A percentile compares a stretch with the other conserved stretches of the same genome.
Evolutionary conservation across 352 stramenopile genomes (phyloP).

Genomic region (Globisporangium emineosum): DNA sequence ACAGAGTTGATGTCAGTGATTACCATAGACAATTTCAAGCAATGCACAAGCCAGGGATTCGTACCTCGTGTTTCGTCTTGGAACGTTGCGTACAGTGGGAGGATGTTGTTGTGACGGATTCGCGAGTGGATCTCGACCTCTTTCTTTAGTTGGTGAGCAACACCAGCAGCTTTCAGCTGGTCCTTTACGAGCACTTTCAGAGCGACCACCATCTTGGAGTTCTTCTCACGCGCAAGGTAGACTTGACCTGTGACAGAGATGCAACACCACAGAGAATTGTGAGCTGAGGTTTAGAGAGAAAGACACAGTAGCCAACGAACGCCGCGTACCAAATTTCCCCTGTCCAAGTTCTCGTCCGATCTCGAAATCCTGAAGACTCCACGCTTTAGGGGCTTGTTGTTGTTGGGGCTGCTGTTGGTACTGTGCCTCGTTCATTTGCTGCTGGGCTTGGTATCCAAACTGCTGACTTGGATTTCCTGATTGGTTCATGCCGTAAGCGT

Average conservation of each 20-base stretch:
- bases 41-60: not conserved
- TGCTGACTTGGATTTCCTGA: not conserved
- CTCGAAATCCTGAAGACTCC: conserved; percentile 86
- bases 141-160: conserved; percentile 79
- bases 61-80: conserved; percentile 67
- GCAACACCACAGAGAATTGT: not conserved
- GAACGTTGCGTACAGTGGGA: conserved; percentile 84
- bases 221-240: conserved; percentile 84
- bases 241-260: conserved; percentile 45
- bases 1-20: not conserved
- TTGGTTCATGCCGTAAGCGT: conserved; percentile 29
- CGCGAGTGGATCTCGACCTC: conserved; percentile 92
- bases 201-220: conserved; percentile 74
- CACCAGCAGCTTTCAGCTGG: conserved; percentile 59
- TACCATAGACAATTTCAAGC: not conserved
- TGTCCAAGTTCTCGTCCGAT: conserved; percentile 79
- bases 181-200: conserved; percentile 91
- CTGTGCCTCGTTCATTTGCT: conserved; percentile 8
- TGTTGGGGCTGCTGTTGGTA: conserved; percentile 25
- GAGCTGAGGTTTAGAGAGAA: not conserved
- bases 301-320: not conserved
- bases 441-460: conserved; percentile 5
- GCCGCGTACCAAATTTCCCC: conserved; percentile 76
- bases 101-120: conserved; percentile 86
- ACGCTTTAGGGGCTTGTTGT: conserved; percentile 37